phyloP scores from a whole-genome alignment of 1,284 basidiomycete genomes.

The Macrocystidia cucumis region DNA sequence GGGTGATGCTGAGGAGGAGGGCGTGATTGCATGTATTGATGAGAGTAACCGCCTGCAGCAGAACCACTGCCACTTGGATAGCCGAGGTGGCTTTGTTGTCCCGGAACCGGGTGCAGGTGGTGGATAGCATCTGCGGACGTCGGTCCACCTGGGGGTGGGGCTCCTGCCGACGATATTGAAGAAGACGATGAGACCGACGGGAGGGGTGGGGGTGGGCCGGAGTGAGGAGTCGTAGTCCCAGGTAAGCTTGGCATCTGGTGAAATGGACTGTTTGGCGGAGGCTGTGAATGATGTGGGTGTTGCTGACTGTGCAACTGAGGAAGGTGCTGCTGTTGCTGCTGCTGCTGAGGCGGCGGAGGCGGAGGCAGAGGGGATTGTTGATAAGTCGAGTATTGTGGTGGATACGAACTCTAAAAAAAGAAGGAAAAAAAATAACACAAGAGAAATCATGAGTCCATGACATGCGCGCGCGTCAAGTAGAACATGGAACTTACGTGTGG shows the following conservation, averaged over 20 bases:
- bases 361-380: constrained; percentile 23
- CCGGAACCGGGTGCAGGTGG: constrained; percentile 22
- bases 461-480: constrained; percentile 9
- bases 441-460: no score
- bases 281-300: no score
- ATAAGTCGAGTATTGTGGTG: constrained; percentile 27
- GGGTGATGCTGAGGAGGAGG: constrained; percentile 18
- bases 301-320: no score
- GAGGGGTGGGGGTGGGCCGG: no score
- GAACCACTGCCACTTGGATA: no score
- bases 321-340: constrained; percentile 27
- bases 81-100: constrained; percentile 21
- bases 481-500: constrained; percentile 24
- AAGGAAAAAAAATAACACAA: no score
- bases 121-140: no score
- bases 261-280: constrained; percentile 25
- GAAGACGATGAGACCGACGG: no score
- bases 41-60: constrained; percentile 23
- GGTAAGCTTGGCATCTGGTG: no score
- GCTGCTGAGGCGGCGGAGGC: constrained; percentile 24
- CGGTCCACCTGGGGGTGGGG: no score
- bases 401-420: constrained; percentile 20
- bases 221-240: no score
- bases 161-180: no score
- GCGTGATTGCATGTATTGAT: constrained; percentile 24